Evolutionary conservation across 192 early-diverging fungal genomes (phyloP).

Genomic region (Entomortierella parvispora): DNA sequence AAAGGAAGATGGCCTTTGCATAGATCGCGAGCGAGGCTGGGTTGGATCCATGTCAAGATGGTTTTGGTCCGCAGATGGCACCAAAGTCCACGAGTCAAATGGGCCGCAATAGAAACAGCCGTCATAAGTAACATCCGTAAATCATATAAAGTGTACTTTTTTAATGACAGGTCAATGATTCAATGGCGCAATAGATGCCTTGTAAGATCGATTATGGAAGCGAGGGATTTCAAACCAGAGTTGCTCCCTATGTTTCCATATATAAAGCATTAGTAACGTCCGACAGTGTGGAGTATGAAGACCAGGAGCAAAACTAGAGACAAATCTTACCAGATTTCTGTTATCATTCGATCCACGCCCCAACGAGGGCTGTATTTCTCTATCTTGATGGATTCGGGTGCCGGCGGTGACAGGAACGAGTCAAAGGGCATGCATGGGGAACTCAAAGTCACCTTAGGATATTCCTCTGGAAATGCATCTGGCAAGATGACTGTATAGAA

Average conservation of each 20-base stretch:
- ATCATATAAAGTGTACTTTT: too few species aligned
- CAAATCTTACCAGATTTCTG: conserved; percentile 26
- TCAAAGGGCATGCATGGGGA: conserved; percentile 11
- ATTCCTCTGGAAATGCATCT: conserved; percentile 28
- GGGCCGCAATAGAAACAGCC: too few species aligned
- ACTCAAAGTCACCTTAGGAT: conserved; percentile 31
- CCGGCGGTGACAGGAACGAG: neutral
- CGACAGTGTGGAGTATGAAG: neutral
- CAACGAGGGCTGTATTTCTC: conserved; percentile 38
- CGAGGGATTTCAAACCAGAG: conserved; percentile 34
- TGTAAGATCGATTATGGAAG: too few species aligned
- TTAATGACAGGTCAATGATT: too few species aligned
- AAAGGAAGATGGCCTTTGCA: neutral
- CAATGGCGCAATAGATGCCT: too few species aligned
- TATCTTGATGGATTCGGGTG: conserved; percentile 21
- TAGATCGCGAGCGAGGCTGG: conserved; percentile 22
- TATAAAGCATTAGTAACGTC: neutral
- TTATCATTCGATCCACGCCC: conserved; percentile 23
- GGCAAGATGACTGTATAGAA: neutral
- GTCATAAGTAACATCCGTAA: too few species aligned
- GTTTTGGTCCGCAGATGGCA: conserved; percentile 18
- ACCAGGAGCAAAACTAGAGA: neutral
- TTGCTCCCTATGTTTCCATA: conserved; percentile 19
- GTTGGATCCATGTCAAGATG: conserved; percentile 30
- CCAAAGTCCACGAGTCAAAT: conserved; percentile 8